A percentile compares a stretch with the other conserved stretches of the same genome.
Evolutionary conservation across 352 stramenopile genomes (phyloP).

Genomic region (Globisporangium paddicum): DNA sequence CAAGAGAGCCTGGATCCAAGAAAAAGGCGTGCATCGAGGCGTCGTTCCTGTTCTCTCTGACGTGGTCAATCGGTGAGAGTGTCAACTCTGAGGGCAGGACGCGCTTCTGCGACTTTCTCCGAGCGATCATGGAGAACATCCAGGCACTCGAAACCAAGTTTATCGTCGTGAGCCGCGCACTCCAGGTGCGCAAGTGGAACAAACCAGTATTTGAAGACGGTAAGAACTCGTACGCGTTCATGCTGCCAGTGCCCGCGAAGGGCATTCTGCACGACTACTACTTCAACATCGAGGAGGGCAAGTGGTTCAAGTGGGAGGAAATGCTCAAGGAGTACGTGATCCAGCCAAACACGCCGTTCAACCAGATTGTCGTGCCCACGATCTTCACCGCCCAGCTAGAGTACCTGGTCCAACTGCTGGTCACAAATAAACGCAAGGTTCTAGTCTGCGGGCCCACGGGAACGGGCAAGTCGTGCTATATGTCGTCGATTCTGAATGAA

Average conservation of each 20-base stretch:
- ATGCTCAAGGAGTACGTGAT: conserved; percentile 86
- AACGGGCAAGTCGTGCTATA: conserved; percentile 91
- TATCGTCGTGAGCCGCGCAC: conserved; percentile 61
- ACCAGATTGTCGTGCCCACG: conserved; percentile 92
- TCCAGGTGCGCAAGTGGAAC: conserved; percentile 81
- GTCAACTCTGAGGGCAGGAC: conserved; percentile 61
- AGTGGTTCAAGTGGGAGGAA: conserved; percentile 92
- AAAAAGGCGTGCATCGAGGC: conserved; percentile 66
- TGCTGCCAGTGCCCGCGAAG: conserved; percentile 56
- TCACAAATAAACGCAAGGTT: conserved; percentile 78
- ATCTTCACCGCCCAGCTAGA: conserved; percentile 91
- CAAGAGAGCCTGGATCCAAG: conserved; percentile 64
- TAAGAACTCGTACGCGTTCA: conserved; percentile 47
- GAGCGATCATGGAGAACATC: conserved; percentile 73
- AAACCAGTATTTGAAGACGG: conserved; percentile 65
- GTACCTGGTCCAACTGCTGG: conserved; percentile 82
- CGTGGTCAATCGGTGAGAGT: conserved; percentile 89
- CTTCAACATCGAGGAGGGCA: conserved; percentile 77
- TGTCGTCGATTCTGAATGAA: conserved; percentile 84
- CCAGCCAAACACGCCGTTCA: conserved; percentile 80
- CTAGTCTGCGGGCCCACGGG: conserved; percentile 92
- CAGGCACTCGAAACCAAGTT: conserved; percentile 66
- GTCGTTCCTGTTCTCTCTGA: conserved; percentile 89
- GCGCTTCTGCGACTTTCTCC: conserved; percentile 82
- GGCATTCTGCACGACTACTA: conserved; percentile 84